Percentiles rank a stretch among this genome's conserved stretches.
Conservation (phyloP, 345 rosid species). For the Dipteronia sinensis region DNA sequence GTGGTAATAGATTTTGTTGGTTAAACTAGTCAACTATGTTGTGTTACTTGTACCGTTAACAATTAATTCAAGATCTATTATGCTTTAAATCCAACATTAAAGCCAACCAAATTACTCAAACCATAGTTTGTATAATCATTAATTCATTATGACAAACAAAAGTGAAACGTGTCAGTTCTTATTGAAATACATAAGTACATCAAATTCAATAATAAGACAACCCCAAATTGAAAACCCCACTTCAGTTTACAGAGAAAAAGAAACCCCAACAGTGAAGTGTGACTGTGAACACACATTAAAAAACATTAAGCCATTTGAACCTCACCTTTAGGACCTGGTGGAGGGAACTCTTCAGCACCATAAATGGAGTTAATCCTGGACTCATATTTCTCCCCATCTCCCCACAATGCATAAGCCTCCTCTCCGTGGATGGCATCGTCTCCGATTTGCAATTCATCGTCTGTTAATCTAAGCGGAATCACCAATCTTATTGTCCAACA, state of each 20-base stretch:
- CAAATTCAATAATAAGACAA: not conserved
- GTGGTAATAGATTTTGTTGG: no score
- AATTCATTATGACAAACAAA: not conserved
- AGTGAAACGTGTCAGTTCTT: slow-evolving; percentile 1
- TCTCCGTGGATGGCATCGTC: slow-evolving; percentile 73
- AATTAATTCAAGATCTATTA: not conserved
- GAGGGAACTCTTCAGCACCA: slow-evolving; percentile 42
- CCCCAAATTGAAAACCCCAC: slow-evolving; percentile 3
- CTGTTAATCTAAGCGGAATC: slow-evolving; percentile 54
- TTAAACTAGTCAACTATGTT: no score
- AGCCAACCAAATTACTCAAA: no score
- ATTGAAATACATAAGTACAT: slow-evolving; percentile 15
- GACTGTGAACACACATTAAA: no score
- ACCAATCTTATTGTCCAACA: slow-evolving; percentile 42
- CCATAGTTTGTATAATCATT: no score
- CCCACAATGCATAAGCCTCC: slow-evolving; percentile 72
- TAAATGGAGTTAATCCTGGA: slow-evolving; percentile 43
- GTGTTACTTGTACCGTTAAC: not conserved
- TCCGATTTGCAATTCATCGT: slow-evolving; percentile 55
- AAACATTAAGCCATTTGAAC: slow-evolving; percentile 45
- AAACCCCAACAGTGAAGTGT: not conserved
- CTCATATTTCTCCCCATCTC: slow-evolving; percentile 71
- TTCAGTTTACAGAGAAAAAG: not conserved
- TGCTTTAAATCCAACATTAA: no score
- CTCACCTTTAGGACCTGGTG: slow-evolving; percentile 31